Evolutionary conservation across 2,329 filamentous ascomycete species (phyloP).

Genomic region (Colletotrichum endophyticum): DNA sequence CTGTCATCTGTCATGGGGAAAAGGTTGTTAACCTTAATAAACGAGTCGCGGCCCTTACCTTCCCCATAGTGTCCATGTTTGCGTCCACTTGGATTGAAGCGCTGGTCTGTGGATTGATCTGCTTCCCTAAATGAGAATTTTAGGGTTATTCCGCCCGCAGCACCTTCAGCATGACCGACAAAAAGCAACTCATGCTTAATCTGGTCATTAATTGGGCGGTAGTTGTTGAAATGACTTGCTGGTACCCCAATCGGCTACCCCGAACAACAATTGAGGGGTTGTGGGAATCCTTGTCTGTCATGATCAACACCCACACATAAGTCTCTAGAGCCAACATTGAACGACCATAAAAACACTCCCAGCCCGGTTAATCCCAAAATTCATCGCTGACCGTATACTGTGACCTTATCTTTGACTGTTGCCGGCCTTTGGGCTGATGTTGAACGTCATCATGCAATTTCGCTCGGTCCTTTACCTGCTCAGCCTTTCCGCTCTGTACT

Average conservation of each 20-base stretch:
- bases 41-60: background rate
- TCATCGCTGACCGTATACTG: rapidly evolving
- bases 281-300: background rate
- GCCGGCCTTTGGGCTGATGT: background rate
- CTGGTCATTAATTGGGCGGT: background rate
- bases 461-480: background rate
- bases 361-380: background rate
- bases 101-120: background rate
- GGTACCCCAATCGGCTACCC: background rate
- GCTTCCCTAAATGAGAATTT: background rate
- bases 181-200: background rate
- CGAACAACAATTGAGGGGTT: background rate
- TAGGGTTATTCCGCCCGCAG: background rate
- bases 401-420: background rate
- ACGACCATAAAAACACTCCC: background rate
- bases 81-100: background rate
- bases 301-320: background rate
- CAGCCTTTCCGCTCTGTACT: background rate
- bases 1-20: background rate
- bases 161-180: background rate
- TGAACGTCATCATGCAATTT: background rate
- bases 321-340: background rate
- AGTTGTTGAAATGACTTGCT: background rate
- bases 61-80: background rate
- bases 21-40: background rate